Evolutionary conservation across 2,329 filamentous ascomycete species (phyloP).

Genomic region (Alternaria triticina): DNA sequence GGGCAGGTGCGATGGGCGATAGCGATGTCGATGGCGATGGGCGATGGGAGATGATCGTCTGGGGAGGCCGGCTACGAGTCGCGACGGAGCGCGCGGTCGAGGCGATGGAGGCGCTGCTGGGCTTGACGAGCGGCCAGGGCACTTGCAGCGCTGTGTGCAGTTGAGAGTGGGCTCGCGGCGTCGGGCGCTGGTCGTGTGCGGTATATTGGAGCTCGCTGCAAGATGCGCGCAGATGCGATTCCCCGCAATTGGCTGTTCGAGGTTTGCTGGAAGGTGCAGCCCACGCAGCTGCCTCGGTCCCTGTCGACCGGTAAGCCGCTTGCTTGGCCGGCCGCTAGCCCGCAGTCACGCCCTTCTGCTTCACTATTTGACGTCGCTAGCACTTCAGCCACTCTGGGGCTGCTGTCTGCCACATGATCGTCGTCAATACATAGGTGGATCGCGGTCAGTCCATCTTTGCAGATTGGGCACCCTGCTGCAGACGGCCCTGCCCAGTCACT

Average conservation of each 20-base stretch:
- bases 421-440: neutral
- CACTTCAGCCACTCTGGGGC: neutral
- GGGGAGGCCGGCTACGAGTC: neutral
- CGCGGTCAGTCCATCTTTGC: neutral
- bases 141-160: conserved; percentile 3
- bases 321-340: conserved; percentile 10
- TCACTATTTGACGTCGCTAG: neutral
- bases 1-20: conserved; percentile 9
- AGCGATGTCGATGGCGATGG: neutral
- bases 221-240: conserved; percentile 28
- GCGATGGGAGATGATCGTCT: neutral
- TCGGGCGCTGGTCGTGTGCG: conserved; percentile 22
- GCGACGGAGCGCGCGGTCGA: neutral
- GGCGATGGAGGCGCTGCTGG: conserved; percentile 6
- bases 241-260: conserved; percentile 38
- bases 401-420: neutral
- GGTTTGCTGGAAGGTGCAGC: conserved; percentile 22
- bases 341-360: neutral
- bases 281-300: conserved; percentile 20
- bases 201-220: conserved; percentile 5
- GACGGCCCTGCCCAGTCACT: conserved; percentile 5
- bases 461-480: neutral
- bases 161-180: conserved; percentile 8
- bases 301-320: conserved; percentile 17
- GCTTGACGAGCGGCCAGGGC: conserved; percentile 9